A percentile compares a stretch with the other conserved stretches of the same genome.
phyloP scores from a whole-genome alignment of 2,329 filamentous ascomycete species.

The Hypoxylon sp. region DNA sequence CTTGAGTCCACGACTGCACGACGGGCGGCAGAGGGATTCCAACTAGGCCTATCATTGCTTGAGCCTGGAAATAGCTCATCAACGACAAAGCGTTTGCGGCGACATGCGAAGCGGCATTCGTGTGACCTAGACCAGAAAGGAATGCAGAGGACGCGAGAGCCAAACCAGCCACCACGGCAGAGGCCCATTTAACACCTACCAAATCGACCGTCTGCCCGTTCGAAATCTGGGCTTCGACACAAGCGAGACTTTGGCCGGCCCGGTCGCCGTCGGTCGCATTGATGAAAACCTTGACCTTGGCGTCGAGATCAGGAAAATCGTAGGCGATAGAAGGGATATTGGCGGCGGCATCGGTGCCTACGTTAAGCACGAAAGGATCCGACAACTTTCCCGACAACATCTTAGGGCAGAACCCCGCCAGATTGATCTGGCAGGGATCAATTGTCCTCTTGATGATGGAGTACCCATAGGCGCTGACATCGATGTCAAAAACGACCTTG shows the following conservation, averaged over 20 bases:
- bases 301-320: slow-evolving; percentile 91
- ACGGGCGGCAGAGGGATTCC: slow-evolving; percentile 87
- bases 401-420: slow-evolving; percentile 79
- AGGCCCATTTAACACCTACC: slow-evolving; percentile 88
- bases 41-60: slow-evolving; percentile 90
- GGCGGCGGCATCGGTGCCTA: slow-evolving; percentile 69
- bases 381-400: slow-evolving; percentile 77
- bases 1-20: slow-evolving; percentile 93
- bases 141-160: slow-evolving; percentile 88
- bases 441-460: slow-evolving; percentile 72
- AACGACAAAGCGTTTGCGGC: slow-evolving; percentile 95
- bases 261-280: slow-evolving; percentile 72
- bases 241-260: slow-evolving; percentile 77
- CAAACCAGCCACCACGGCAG: slow-evolving; percentile 88
- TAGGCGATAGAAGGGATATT: slow-evolving; percentile 88
- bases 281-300: slow-evolving; percentile 85
- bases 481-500: slow-evolving; percentile 78
- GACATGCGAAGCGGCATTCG: slow-evolving; percentile 94
- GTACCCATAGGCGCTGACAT: slow-evolving; percentile 82
- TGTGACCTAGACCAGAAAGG: slow-evolving; percentile 90
- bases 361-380: slow-evolving; percentile 71
- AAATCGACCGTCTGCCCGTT: slow-evolving; percentile 95
- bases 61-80: slow-evolving; percentile 93
- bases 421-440: slow-evolving; percentile 76
- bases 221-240: slow-evolving; percentile 87